Evolutionary conservation across 2,329 filamentous ascomycete species (phyloP), one percentile per base, ranked within the genome.

Genomic region (Cladophialophora carrionii): DNA sequence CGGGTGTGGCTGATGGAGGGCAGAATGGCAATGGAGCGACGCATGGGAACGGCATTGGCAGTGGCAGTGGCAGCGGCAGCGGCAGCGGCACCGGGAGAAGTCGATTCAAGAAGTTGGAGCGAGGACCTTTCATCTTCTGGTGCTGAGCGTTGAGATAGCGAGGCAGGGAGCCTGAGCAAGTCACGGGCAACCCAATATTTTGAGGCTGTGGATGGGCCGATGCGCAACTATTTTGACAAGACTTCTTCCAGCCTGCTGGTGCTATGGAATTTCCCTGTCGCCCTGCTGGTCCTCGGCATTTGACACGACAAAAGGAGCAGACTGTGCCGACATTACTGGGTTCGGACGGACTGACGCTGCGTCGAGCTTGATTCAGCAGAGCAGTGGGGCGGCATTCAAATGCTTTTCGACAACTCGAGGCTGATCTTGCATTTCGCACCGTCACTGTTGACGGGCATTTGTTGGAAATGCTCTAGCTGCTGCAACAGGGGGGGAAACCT

Each of bases 91-190:
- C 4, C 9, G 51, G 22, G 37, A 56, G 31, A 7, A 22, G 14
- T 37, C 65, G 32, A 8, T 54, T 32, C 29, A 41, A 46, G 10
- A 62, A 62, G 31, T 34, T 70, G 37, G 68, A 71, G 54, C 61
- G 70, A 37, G 70, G 70, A 4, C 70, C 70, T 7, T 71, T 69
- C 43, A 57, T 70, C 14, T 71, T 71, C 48, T 71, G 70, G 70
- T 65, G 61, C 43, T 63, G 63, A 62, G 51, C 37, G 14, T n/a
- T 43, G 41, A 56, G n/a, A 22, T 31, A n/a, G 24, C 22, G 60
- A 61, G 14, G 26, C 8, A 6, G 20, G 57, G 24, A 22, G 37
- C 1, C 4, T 41, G 17, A 1, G 4, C 1, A 41, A 41, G 37
- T n/a, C 37, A 41, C 6, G 17, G 4, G 12, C 5, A 41, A 41